A percentile compares a stretch with the other conserved stretches of the same genome.
These are phyloP conservation scores for Talaromyces proteolyticus DNA, from an alignment of 495 filamentous ascomycete species.

Conservation along the genomic window DNA sequence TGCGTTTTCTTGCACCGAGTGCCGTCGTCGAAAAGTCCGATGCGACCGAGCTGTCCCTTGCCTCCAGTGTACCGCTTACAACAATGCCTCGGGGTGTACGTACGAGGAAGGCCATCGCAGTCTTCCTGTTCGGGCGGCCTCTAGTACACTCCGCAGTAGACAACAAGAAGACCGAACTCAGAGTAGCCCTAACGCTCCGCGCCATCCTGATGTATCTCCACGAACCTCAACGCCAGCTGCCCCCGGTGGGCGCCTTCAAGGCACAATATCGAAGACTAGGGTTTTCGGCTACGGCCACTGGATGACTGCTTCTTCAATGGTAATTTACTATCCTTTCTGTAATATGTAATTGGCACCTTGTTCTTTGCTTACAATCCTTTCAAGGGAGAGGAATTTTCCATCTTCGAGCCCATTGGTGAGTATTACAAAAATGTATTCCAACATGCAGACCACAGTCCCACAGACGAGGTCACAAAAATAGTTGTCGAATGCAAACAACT, in stretches of 20 bases:
- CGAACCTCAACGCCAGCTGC: neutral
- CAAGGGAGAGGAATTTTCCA: too few species aligned
- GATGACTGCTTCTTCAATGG: neutral
- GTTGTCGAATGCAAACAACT: neutral
- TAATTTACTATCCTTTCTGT: neutral
- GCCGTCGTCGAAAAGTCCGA: slow-evolving; percentile 17
- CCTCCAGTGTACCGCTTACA: slow-evolving; percentile 8
- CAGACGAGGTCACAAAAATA: too few species aligned
- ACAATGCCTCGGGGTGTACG: slow-evolving; percentile 23
- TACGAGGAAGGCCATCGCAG: slow-evolving; percentile 15
- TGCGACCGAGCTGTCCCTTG: slow-evolving; percentile 16
- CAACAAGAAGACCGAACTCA: neutral
- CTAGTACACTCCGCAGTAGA: neutral
- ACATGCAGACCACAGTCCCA: too few species aligned
- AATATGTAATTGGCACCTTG: neutral
- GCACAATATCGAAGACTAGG: neutral
- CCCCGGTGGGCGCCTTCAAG: too few species aligned
- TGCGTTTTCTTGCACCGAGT: slow-evolving; percentile 13
- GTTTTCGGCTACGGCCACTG: neutral
- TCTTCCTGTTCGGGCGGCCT: neutral
- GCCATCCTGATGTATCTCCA: neutral
- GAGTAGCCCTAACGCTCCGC: too few species aligned
- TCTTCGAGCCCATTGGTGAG: too few species aligned
- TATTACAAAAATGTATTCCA: too few species aligned
- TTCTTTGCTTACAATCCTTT: neutral